These are phyloP conservation scores for Polytrichum formosum DNA, from an alignment of 225 moss, liverwort and hornwort species.

Conservation along the genomic window DNA sequence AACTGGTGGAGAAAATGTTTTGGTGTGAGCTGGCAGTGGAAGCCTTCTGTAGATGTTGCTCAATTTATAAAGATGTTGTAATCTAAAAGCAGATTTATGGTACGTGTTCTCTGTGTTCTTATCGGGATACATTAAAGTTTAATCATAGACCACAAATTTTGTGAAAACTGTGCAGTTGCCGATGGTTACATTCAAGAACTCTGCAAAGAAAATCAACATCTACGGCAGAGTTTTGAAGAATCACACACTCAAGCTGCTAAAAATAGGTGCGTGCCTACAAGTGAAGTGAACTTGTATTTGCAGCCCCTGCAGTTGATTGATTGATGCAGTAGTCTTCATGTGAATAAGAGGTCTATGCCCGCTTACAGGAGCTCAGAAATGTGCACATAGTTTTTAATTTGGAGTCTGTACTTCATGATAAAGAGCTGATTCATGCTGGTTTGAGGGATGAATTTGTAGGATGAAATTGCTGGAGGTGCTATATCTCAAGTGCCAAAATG, in stretches of 20 bases:
- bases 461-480: conserved; percentile 43
- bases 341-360: neutral
- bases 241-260: conserved; percentile 17
- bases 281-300: neutral
- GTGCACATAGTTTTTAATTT: no score
- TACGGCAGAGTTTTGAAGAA: conserved; percentile 29
- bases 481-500: conserved; percentile 25
- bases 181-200: conserved; percentile 47
- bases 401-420: neutral
- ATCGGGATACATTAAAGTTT: neutral
- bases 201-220: conserved; percentile 42
- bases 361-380: neutral
- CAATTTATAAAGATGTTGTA: neutral
- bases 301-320: neutral
- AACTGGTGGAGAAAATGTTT: neutral
- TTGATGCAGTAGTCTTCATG: neutral
- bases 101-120: neutral
- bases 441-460: conserved; percentile 2
- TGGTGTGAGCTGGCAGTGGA: neutral
- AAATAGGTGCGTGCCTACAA: conserved; percentile 1
- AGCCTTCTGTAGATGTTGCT: neutral
- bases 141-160: neutral
- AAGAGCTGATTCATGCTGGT: neutral
- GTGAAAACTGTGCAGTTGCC: conserved; percentile 22
- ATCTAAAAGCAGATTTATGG: neutral